A percentile compares a stretch with the other conserved stretches of the same genome.
These are phyloP conservation scores for Emergomyces pasteurianus DNA, from an alignment of 2,329 filamentous ascomycete species.

Conservation along the genomic window DNA sequence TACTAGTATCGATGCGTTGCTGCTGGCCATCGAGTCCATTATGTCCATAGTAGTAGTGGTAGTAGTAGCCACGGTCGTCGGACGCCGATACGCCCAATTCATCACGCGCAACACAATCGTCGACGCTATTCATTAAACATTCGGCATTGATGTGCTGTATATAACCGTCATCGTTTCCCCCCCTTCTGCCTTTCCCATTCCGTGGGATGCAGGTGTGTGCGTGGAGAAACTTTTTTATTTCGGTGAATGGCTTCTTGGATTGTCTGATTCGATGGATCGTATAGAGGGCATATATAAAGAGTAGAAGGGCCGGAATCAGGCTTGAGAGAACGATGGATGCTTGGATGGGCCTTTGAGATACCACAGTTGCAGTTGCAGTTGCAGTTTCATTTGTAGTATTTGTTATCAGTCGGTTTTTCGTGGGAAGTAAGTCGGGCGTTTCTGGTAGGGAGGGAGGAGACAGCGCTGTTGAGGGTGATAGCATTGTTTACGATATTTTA, in stretches of 20 bases:
- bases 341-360: not conserved
- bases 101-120: not conserved
- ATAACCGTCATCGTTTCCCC: not conserved
- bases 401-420: not conserved
- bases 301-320: slow-evolving; percentile 6
- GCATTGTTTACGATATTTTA: not conserved
- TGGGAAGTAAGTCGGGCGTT: no score
- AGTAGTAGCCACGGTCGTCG: no score
- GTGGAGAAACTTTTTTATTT: not conserved
- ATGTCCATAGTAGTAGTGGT: not conserved
- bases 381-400: not conserved
- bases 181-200: slow-evolving; percentile 2
- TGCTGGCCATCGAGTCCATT: not conserved
- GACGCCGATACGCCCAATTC: not conserved
- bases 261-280: not conserved
- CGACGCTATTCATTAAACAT: no score
- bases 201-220: not conserved
- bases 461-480: not conserved
- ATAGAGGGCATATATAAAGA: slow-evolving; percentile 12
- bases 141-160: not conserved
- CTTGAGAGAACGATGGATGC: slow-evolving; percentile 5
- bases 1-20: not conserved
- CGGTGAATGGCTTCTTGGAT: not conserved
- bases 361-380: not conserved
- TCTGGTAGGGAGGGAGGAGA: not conserved